Evolutionary conservation across 2,329 filamentous ascomycete species (phyloP), one percentile per base, ranked within the genome.

Genomic region (Diaporthe sp.): DNA sequence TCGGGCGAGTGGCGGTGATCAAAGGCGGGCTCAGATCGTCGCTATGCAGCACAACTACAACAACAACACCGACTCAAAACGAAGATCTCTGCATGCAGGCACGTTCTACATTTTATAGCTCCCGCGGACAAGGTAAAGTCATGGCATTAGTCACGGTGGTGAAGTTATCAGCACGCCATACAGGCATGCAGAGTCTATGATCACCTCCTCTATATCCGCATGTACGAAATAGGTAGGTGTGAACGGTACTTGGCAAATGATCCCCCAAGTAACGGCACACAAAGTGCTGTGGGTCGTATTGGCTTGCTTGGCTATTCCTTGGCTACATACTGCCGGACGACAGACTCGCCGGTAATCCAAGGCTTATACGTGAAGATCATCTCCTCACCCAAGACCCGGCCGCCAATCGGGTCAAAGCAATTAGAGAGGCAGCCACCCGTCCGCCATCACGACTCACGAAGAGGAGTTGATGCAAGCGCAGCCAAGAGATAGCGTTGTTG

Each of bases 141-240:
- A 53, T 68, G 46, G 49, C 37, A 51, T 67, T 53, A 73, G 39
- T 42, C 46, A 55, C 59, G 17, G 31, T 57, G 65, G 22, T 55
- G 65, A 69, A 51, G 49, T 25, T 69, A 55, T 69, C 65, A 53
- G 46, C 65, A 68, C 46, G 65, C 46, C 31, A 53, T 68, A 7
- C 62, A 51, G 31, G 62, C 62, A 67, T 53, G 46, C 46, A 68
- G 62, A 53, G 34, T 68, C 46, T 68, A 53, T 53, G 65, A 68
- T 68, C 46, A 9, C 34, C 46, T 28, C 46, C 49, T 55, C 49
- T 55, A 55, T 69, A 69, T 69, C 31, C 19, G 65, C 25, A 42
- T 69, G 49, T 44, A 57, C 57, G 46, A 65, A 74, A 49, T 28
- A 75, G 67, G 73, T 62, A 75, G 73, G 73, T 65, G 67, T 53